These are phyloP conservation scores for Gossypium arboreum DNA, from an alignment of 345 rosid species.

Conservation along the genomic window DNA sequence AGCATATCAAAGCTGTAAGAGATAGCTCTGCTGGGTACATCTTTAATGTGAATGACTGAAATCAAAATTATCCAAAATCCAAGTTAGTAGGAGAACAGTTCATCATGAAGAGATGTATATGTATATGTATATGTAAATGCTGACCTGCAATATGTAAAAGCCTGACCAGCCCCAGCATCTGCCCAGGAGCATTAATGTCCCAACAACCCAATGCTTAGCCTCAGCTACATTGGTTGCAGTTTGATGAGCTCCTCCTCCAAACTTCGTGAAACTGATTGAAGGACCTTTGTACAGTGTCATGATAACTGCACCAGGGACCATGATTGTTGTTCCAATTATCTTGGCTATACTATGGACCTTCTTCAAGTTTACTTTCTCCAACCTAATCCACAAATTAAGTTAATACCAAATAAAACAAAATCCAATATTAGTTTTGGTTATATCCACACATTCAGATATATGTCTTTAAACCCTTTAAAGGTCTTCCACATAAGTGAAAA, in stretches of 20 bases:
- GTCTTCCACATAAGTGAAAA: too few relatives aligned
- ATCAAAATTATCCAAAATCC: not conserved
- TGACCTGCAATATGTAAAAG: conserved; percentile 81
- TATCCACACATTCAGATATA: too few relatives aligned
- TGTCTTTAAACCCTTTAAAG: too few relatives aligned
- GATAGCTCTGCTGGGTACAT: conserved; percentile 94
- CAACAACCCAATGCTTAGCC: conserved; percentile 51
- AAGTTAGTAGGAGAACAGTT: not conserved
- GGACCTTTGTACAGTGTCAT: conserved; percentile 97
- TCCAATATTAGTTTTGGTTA: too few relatives aligned
- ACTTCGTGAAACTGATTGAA: conserved; percentile 40
- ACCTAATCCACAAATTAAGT: conserved; percentile 29
- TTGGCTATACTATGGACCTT: conserved; percentile 66
- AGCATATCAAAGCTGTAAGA: conserved; percentile 63
- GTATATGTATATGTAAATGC: not conserved
- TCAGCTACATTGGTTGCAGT: conserved; percentile 24
- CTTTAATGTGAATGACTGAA: conserved; percentile 70
- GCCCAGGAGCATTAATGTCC: conserved; percentile 59
- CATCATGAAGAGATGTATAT: not conserved
- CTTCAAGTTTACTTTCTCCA: conserved; percentile 65
- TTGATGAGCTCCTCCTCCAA: conserved; percentile 33
- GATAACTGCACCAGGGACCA: conserved; percentile 78
- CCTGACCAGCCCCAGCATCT: conserved; percentile 65
- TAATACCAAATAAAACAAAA: not conserved
- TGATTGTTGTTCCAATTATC: conserved; percentile 67